A percentile compares a stretch with the other conserved stretches of the same genome.
phyloP scores from a whole-genome alignment of 2,329 filamentous ascomycete genomes.

The Didymella sp. region DNA sequence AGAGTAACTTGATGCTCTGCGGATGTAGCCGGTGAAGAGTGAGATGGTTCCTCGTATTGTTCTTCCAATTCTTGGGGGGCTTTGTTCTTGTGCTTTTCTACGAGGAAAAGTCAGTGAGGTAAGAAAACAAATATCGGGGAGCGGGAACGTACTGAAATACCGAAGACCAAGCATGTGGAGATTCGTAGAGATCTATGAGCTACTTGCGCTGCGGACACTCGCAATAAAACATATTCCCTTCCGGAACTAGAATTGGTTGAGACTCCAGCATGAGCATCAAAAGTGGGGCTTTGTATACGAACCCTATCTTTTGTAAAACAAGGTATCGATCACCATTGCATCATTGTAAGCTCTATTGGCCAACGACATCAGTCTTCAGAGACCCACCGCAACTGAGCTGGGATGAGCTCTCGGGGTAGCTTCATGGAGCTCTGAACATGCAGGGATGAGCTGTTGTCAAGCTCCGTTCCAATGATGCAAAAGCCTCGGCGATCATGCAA shows the following conservation, averaged over 20 bases:
- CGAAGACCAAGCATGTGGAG: slow-evolving; percentile 34
- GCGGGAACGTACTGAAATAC: slow-evolving; percentile 26
- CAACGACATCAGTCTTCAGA: slow-evolving; percentile 1
- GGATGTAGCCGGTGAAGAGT: slow-evolving; percentile 17
- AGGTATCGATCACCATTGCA: slow-evolving; percentile 17
- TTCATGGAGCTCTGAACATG: slow-evolving; percentile 15
- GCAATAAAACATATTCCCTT: slow-evolving; percentile 14
- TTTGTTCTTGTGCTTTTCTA: slow-evolving; percentile 29
- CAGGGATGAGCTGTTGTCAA: slow-evolving; percentile 15
- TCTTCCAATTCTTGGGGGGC: slow-evolving; percentile 19
- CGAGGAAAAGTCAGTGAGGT: slow-evolving; percentile 8
- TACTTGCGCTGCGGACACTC: slow-evolving; percentile 4
- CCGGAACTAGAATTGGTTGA: slow-evolving; percentile 15
- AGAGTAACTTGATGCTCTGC: slow-evolving; percentile 5
- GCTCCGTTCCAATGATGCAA: slow-evolving; percentile 6
- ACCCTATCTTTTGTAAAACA: not conserved
- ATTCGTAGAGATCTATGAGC: slow-evolving; percentile 1
- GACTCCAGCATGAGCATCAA: slow-evolving; percentile 13
- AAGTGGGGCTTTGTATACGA: slow-evolving; percentile 22
- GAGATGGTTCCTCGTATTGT: slow-evolving; percentile 10
- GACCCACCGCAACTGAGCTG: not conserved
- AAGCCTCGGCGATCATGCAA: slow-evolving; percentile 20
- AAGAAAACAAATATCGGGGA: not conserved
- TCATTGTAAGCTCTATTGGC: slow-evolving; percentile 1
- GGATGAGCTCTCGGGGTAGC: slow-evolving; percentile 16